Evolutionary conservation across 2,329 filamentous ascomycete genomes (phyloP).

Genomic region (Diaporthe ilicicola): DNA sequence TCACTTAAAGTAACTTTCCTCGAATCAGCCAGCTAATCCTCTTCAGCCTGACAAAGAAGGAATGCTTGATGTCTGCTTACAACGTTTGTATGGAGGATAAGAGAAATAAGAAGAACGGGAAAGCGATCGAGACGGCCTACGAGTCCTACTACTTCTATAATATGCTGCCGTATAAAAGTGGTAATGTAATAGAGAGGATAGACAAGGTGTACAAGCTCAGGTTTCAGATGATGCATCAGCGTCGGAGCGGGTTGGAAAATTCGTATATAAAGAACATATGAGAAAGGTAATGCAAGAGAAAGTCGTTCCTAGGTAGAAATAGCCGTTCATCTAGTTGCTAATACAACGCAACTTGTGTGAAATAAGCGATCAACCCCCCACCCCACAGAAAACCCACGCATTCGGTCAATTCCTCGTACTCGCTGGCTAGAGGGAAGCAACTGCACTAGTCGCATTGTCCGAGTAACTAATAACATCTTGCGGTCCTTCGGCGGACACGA

Average conservation of each 20-base stretch:
- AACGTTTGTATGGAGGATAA: background rate
- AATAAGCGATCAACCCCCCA: too few species aligned
- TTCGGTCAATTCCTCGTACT: too few species aligned
- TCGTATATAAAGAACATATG: background rate
- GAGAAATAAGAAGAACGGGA: background rate
- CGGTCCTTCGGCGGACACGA: too few species aligned
- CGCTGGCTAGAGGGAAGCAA: too few species aligned
- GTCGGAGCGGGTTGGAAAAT: background rate
- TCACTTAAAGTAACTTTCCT: background rate
- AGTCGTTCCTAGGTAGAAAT: too few species aligned
- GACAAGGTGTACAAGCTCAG: background rate
- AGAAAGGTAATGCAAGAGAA: background rate
- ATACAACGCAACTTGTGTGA: too few species aligned
- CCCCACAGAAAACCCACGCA: too few species aligned
- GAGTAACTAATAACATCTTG: too few species aligned
- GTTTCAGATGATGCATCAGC: background rate
- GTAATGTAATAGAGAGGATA: background rate
- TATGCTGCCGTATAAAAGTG: background rate
- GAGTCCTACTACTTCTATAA: background rate
- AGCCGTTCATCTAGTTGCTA: too few species aligned
- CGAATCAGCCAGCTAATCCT: background rate
- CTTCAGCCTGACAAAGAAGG: background rate
- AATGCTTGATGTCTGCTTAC: conserved; percentile 7
- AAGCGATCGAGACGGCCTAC: conserved; percentile 1
- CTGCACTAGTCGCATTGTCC: too few species aligned